These are phyloP conservation scores for Trypanosoma caninum DNA, from an alignment of 208 protist genomes.

Conservation along the genomic window DNA sequence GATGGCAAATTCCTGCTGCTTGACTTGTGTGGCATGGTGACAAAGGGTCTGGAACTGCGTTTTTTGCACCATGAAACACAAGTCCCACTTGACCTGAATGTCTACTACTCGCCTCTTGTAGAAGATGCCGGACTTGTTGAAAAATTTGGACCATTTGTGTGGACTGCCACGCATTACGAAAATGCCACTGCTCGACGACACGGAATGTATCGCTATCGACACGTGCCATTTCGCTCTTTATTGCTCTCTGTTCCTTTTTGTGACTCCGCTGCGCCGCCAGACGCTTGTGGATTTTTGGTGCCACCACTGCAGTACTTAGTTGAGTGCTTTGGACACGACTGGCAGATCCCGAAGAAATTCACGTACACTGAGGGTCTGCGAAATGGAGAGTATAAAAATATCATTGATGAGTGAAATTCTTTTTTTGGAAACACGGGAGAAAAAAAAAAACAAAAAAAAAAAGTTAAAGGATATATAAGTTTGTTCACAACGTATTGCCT, in stretches of 20 bases:
- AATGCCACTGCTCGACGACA: slow-evolving; percentile 37
- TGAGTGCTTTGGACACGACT: slow-evolving; percentile 85
- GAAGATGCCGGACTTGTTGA: slow-evolving; percentile 37
- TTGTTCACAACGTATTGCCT: background rate
- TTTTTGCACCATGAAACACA: slow-evolving; percentile 54
- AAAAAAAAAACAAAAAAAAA: background rate
- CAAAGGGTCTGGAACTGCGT: slow-evolving; percentile 75
- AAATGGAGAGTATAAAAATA: slow-evolving; percentile 75
- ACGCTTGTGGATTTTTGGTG: slow-evolving; percentile 36
- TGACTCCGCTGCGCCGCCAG: background rate
- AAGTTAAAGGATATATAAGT: background rate
- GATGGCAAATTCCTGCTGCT: slow-evolving; percentile 50
- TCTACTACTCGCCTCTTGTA: slow-evolving; percentile 68
- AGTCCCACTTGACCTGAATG: slow-evolving; percentile 80
- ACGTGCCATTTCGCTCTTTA: slow-evolving; percentile 41
- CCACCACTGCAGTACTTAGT: slow-evolving; percentile 61
- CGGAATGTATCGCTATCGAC: slow-evolving; percentile 83
- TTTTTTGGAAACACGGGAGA: background rate
- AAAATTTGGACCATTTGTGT: slow-evolving; percentile 53
- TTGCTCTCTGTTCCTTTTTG: slow-evolving; percentile 48
- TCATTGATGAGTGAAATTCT: slow-evolving; percentile 55
- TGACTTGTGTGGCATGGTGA: slow-evolving; percentile 70
- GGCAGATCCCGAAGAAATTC: slow-evolving; percentile 61
- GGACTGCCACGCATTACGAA: slow-evolving; percentile 80
- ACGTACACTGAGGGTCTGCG: slow-evolving; percentile 71